Evolutionary conservation across 2,329 filamentous ascomycete genomes (phyloP).

Genomic region (Lasiodiplodia sp.): DNA sequence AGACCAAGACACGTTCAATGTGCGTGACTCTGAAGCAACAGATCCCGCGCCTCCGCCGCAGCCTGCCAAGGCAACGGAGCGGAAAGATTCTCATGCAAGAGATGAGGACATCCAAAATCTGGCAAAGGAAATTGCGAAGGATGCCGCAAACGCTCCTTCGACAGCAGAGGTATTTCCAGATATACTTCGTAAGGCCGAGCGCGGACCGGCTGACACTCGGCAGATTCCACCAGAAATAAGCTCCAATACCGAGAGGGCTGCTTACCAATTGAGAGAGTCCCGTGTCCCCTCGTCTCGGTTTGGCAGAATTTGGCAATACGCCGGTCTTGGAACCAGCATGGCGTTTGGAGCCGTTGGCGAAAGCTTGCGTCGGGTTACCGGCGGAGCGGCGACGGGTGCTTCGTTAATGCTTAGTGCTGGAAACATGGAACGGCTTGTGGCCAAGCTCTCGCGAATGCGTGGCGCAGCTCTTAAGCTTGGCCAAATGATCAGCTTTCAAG

Average conservation of each 20-base stretch:
- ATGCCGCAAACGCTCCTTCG: conserved; percentile 43
- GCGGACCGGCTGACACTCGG: conserved; percentile 56
- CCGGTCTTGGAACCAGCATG: conserved; percentile 93
- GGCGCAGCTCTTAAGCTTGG: conserved; percentile 96
- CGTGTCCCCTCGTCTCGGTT: conserved; percentile 87
- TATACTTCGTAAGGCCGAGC: conserved; percentile 10
- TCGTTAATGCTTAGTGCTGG: conserved; percentile 86
- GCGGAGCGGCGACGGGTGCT: conserved; percentile 65
- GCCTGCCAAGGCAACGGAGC: conserved; percentile 31
- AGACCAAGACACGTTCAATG: conserved; percentile 47
- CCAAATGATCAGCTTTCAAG: conserved; percentile 97
- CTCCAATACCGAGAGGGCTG: conserved; percentile 41
- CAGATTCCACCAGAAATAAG: conserved; percentile 44
- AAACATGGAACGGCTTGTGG: conserved; percentile 92
- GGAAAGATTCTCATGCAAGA: conserved; percentile 7
- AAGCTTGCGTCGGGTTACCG: conserved; percentile 79
- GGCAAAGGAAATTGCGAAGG: conserved; percentile 56
- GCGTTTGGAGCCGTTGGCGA: conserved; percentile 90
- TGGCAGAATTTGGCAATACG: conserved; percentile 92
- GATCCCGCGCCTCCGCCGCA: conserved; percentile 5
- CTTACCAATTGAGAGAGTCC: conserved; percentile 83
- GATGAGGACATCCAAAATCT: conserved; percentile 54
- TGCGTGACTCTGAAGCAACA: conserved; percentile 33
- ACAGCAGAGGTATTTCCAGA: conserved; percentile 37
- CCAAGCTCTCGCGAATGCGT: conserved; percentile 93